Percentiles rank a stretch among this genome's conserved stretches.
Evolutionary conservation across 1,284 basidiomycete species (phyloP).

Genomic region (Boletus mariae): DNA sequence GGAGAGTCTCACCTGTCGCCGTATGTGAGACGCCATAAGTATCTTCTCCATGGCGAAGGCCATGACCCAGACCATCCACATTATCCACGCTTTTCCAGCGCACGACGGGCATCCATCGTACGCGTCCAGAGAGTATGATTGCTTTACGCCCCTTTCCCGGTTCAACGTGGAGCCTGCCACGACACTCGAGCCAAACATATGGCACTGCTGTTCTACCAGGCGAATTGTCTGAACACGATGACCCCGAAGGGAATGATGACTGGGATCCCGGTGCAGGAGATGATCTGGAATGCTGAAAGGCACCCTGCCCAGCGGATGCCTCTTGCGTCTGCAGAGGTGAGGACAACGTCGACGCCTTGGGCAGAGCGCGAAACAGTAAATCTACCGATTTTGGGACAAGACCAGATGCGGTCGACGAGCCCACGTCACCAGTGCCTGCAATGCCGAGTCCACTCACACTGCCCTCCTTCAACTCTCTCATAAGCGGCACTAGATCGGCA

Average conservation of each 20-base stretch:
- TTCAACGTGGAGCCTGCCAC: slow-evolving; percentile 83
- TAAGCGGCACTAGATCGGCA: slow-evolving; percentile 85
- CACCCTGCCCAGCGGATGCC: background rate
- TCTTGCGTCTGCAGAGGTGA: background rate
- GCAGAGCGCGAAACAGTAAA: slow-evolving; percentile 72
- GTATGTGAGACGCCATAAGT: background rate
- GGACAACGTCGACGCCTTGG: slow-evolving; percentile 38
- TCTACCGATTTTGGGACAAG: slow-evolving; percentile 50
- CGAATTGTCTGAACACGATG: background rate
- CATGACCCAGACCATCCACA: slow-evolving; percentile 43
- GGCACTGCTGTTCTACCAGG: slow-evolving; percentile 33
- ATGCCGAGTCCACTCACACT: slow-evolving; percentile 36
- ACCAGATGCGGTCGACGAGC: slow-evolving; percentile 9
- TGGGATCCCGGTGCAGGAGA: background rate
- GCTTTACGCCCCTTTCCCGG: slow-evolving; percentile 88
- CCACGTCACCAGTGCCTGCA: slow-evolving; percentile 14
- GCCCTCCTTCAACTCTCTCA: slow-evolving; percentile 89
- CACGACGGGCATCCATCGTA: slow-evolving; percentile 62
- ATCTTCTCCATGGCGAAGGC: slow-evolving; percentile 1
- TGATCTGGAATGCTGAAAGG: background rate
- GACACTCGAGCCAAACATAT: slow-evolving; percentile 84
- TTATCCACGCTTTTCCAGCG: slow-evolving; percentile 54
- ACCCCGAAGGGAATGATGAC: slow-evolving; percentile 5
- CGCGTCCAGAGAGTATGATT: slow-evolving; percentile 77
- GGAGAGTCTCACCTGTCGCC: slow-evolving; percentile 13